These are phyloP conservation scores for Fusarium fujikuroi DNA, from an alignment of 2,329 filamentous ascomycete species.

Conservation along the genomic window DNA sequence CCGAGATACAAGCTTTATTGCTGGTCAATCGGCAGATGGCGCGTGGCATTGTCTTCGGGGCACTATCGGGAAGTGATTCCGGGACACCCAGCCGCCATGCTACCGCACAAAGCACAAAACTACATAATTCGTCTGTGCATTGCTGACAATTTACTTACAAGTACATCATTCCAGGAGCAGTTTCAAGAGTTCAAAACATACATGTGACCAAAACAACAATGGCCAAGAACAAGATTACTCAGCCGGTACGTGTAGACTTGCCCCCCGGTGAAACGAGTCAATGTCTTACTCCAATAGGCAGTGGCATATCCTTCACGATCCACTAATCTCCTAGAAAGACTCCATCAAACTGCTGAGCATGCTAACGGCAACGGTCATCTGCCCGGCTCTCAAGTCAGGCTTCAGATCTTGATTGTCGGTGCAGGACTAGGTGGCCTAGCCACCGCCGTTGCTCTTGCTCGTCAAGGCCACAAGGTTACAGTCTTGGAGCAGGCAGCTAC, in stretches of 20 bases:
- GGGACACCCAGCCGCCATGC: rapidly evolving
- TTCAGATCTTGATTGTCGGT: background rate
- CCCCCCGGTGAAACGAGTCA: background rate
- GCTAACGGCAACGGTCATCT: background rate
- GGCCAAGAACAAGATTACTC: background rate
- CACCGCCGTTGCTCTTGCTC: background rate
- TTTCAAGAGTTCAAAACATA: background rate
- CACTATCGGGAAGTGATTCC: background rate
- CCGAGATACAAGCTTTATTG: background rate
- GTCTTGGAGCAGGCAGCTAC: background rate
- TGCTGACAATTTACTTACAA: background rate
- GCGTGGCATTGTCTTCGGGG: background rate
- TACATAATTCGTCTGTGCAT: background rate
- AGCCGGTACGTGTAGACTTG: background rate
- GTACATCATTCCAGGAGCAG: background rate
- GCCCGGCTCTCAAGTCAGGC: background rate
- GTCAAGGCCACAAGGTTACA: background rate
- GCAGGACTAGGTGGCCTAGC: constrained; percentile 5
- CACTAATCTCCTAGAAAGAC: background rate
- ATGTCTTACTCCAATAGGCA: background rate
- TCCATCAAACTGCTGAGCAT: background rate
- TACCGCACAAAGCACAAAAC: background rate
- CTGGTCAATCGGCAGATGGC: background rate
- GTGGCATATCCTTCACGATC: background rate
- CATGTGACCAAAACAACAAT: background rate